Percentiles rank a stretch among this genome's conserved stretches.
These are phyloP conservation scores for Harringtonia aguacate DNA, from an alignment of 2,329 filamentous ascomycete genomes.

Conservation along the genomic window DNA sequence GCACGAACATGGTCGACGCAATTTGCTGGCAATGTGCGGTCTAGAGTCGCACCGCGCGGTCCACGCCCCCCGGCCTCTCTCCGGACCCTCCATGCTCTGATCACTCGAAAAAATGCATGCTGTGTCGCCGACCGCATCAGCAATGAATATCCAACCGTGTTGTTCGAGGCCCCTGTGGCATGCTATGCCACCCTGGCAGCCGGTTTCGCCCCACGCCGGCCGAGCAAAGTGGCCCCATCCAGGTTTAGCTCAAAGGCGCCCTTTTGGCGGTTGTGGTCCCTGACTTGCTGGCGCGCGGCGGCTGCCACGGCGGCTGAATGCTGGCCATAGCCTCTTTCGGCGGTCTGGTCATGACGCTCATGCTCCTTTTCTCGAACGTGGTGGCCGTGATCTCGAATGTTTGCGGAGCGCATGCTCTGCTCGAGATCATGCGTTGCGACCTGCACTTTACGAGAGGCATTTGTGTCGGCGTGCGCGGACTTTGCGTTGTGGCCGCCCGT, in stretches of 20 bases:
- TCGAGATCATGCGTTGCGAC: constrained; percentile 59
- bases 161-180: not conserved
- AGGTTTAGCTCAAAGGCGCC: constrained; percentile 87
- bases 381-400: constrained; percentile 53
- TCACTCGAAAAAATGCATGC: too few species aligned
- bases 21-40: too few species aligned
- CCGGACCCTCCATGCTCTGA: too few species aligned
- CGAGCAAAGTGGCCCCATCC: constrained; percentile 81
- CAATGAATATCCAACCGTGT: too few species aligned
- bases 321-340: constrained; percentile 70
- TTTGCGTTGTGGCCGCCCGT: constrained; percentile 7
- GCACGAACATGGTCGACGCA: too few species aligned
- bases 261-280: constrained; percentile 54
- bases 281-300: constrained; percentile 71
- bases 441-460: constrained; percentile 23
- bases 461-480: constrained; percentile 26
- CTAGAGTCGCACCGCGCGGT: too few species aligned
- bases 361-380: constrained; percentile 39
- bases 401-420: constrained; percentile 76
- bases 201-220: constrained; percentile 51
- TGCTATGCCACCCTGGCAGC: constrained; percentile 29
- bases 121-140: too few species aligned
- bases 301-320: constrained; percentile 77
- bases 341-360: constrained; percentile 19
- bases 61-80: too few species aligned